Conservation (phyloP, 768 basidiomycete species). For the Hemileccinum rubropunctum region DNA sequence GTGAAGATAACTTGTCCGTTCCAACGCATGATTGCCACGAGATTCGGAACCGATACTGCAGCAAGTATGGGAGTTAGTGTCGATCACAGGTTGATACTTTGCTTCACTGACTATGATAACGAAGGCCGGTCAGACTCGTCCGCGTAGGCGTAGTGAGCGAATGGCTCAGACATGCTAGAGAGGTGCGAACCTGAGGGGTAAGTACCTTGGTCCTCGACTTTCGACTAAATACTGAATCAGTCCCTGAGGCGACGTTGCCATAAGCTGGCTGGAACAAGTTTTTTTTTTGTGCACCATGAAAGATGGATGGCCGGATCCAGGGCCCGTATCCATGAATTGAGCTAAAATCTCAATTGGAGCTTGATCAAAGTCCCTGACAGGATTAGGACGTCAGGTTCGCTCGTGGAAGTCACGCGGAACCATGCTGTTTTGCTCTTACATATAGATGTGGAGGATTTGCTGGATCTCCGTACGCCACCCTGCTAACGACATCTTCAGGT, state of each 20-base stretch:
- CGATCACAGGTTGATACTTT: neutral
- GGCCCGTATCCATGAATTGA: neutral
- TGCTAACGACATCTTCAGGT: neutral
- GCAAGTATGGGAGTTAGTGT: slow-evolving; percentile 6
- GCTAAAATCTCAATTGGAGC: neutral
- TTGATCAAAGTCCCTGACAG: neutral
- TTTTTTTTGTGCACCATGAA: neutral
- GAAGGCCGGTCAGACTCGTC: neutral
- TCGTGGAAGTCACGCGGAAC: slow-evolving; percentile 19
- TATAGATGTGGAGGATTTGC: too few species aligned
- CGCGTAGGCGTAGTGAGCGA: too few species aligned
- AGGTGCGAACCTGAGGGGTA: neutral
- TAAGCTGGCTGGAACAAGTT: neutral
- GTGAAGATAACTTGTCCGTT: neutral
- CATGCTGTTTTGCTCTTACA: neutral
- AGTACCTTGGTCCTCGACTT: neutral
- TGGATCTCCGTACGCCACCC: too few species aligned
- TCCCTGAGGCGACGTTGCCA: slow-evolving; percentile 10
- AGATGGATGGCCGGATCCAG: slow-evolving; percentile 5
- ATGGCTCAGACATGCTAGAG: slow-evolving; percentile 8
- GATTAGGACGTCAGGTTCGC: neutral
- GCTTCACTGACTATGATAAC: slow-evolving; percentile 12
- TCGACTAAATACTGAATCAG: slow-evolving; percentile 9
- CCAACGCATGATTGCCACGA: neutral
- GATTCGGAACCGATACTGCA: slow-evolving; percentile 2